Conservation (phyloP, 805 yeast species). For the Clavispora vitiphila region DNA sequence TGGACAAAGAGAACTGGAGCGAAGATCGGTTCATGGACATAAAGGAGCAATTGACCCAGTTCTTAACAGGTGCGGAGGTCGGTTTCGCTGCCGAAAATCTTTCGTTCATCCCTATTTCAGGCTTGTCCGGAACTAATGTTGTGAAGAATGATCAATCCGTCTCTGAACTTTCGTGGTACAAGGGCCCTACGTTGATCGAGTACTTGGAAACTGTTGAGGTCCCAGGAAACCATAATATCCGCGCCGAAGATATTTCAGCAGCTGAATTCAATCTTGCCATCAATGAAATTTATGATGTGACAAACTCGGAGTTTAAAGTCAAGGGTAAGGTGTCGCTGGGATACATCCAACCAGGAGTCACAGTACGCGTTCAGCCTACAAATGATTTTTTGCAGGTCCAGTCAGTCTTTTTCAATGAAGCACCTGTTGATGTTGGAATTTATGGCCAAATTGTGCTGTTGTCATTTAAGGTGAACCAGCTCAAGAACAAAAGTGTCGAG, state of each 20-base stretch:
- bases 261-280: constrained; percentile 53
- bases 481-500: constrained; percentile 48
- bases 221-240: not conserved
- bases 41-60: constrained; percentile 42
- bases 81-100: constrained; percentile 43
- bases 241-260: constrained; percentile 10
- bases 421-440: constrained; percentile 44
- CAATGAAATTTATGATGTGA: constrained; percentile 52
- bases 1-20: constrained; percentile 61
- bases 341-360: constrained; percentile 63
- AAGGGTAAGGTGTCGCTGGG: constrained; percentile 70
- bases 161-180: constrained; percentile 43
- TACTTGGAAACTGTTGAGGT: constrained; percentile 30
- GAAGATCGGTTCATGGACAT: constrained; percentile 50
- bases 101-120: constrained; percentile 63
- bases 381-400: constrained; percentile 42
- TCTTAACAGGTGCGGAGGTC: constrained; percentile 44
- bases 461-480: constrained; percentile 40
- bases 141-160: constrained; percentile 32
- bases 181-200: constrained; percentile 39
- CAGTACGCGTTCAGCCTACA: constrained; percentile 53
- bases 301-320: constrained; percentile 46
- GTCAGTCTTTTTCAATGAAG: constrained; percentile 25
- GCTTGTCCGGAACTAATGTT: constrained; percentile 63
- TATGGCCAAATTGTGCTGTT: constrained; percentile 61